Base-by-base conservation (phyloP, 306 rosid species). In the Glycine tomentella region DNA sequence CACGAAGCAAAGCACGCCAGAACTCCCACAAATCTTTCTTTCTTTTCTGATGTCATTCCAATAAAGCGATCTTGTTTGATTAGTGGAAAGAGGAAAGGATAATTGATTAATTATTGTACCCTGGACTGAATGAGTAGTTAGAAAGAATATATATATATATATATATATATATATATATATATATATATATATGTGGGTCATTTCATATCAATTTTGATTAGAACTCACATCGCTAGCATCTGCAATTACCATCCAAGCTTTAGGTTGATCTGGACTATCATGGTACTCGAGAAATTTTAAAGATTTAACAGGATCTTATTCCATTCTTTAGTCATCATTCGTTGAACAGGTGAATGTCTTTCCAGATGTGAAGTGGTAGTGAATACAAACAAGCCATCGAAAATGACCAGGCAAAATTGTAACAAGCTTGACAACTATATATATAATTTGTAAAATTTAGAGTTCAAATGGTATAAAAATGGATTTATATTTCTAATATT, bases 291-390 rank as follows among this genome's bases (percentile, higher is more conserved):
- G 13, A 77, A 51, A 73, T 44, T 58, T 69, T 57, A 20, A 44
- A 85, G 82, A 82, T 78, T 71, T 81, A 69, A 62, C 49, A 45
- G 10, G 45, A 82, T 81, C 31, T 73, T 66, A 13, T 85, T 78
- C 78, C 36, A 78, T 78, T 72, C n/a, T 50, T 16, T 55, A 9
- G 48, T 76, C 79, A 7, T 62, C 2, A 3, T 64, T 64, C 81
- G 9, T 57, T 72, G 36, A 75, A 80, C 61, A 12, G 31, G 0
- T 55, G 7, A 56, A 79, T 20, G 14, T 9, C 72, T 66, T 80
- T 78, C 66, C 50, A 66, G 73, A 48, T 72, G 20, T 58, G 36
- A 49, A 33, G 10, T 49, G 15, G 20, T 64, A 16, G 62, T 15
- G 83, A 72, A 52, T 72, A 73, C 75, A 33, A 49, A 62, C 49